Evolutionary conservation across 176 grass and related monocot species (phyloP).

Genomic region (Triticum aestivum): IWGSC_CS_RefSeq_v2.1 NC_057799.1:325620744-325621243

Average conservation of each 20-base stretch:
- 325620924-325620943: background rate
- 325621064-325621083: slow-evolving; percentile 5
- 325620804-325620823: background rate
- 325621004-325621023: background rate
- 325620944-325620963: background rate
- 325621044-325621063: slow-evolving; percentile 5
- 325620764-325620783: background rate
- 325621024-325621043: background rate
- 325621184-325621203: slow-evolving; percentile 1
- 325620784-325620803: background rate
- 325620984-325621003: background rate
- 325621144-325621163: background rate
- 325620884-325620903: background rate
- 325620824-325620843: background rate
- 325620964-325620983: background rate
- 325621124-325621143: background rate
- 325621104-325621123: background rate
- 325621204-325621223: background rate
- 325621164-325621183: background rate
- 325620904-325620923: background rate
- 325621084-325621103: background rate
- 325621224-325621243: too few relatives aligned
- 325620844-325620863: background rate
- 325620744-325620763: background rate
- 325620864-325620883: background rate